Conservation (phyloP, 2,329 filamentous ascomycete genomes). For the Colletotrichum scovillei region DNA sequence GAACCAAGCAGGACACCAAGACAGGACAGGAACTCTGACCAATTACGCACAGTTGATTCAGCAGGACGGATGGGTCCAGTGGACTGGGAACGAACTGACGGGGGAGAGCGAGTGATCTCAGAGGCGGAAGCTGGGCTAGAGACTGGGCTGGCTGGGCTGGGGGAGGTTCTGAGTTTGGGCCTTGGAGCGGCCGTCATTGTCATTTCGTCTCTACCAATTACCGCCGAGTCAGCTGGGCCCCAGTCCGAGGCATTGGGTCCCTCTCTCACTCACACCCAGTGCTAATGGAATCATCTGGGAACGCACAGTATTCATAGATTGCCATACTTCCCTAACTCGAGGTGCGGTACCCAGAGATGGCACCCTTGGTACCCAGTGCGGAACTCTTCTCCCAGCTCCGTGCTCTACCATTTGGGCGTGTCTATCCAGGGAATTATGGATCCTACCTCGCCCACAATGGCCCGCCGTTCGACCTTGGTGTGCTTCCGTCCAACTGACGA, state of each 20-base stretch:
- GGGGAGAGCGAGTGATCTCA: background rate
- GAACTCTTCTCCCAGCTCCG: background rate
- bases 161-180: slow-evolving; percentile 11
- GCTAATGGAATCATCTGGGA: background rate
- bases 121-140: background rate
- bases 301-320: no score
- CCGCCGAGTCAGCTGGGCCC: slow-evolving; percentile 34
- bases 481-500: background rate
- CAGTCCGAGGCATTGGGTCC: slow-evolving; percentile 35
- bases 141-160: no score
- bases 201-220: slow-evolving; percentile 31
- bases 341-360: no score
- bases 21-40: background rate
- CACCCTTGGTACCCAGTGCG: background rate
- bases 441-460: background rate
- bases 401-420: background rate
- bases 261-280: background rate
- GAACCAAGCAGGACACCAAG: background rate
- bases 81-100: background rate
- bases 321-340: no score
- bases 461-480: background rate
- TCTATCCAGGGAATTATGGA: background rate
- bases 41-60: background rate
- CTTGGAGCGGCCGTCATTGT: slow-evolving; percentile 9
- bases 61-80: background rate